Evolutionary conservation across 805 yeast genomes (phyloP).

Genomic region (Yueomyces sinensis): DNA sequence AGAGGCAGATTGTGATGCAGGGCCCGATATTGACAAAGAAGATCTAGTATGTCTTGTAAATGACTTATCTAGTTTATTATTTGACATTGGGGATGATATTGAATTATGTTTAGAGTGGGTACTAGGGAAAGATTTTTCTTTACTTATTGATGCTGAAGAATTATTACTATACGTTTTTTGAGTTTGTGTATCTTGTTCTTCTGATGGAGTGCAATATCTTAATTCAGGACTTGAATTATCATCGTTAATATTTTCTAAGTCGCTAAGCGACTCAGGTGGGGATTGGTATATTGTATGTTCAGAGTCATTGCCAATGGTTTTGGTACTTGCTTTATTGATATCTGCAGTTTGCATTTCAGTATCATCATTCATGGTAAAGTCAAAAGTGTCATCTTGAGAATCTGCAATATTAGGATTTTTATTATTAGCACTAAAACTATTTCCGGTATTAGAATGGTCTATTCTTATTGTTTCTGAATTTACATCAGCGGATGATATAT

Average conservation of each 20-base stretch:
- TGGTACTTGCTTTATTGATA: not conserved
- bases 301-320: too few relatives aligned
- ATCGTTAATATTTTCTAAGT: too few relatives aligned
- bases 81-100: not conserved
- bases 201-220: too few relatives aligned
- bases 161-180: not conserved
- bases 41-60: not conserved
- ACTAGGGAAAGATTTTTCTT: constrained; percentile 10
- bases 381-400: too few relatives aligned
- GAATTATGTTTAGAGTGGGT: not conserved
- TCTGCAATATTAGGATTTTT: too few relatives aligned
- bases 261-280: too few relatives aligned
- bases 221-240: too few relatives aligned
- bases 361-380: not conserved
- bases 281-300: too few relatives aligned
- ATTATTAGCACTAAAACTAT: not conserved
- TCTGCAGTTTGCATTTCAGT: not conserved
- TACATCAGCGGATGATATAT: constrained; percentile 6
- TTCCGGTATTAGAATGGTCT: not conserved
- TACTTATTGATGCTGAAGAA: constrained; percentile 10
- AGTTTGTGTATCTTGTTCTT: too few relatives aligned
- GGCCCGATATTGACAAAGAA: not conserved
- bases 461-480: not conserved
- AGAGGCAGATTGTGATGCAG: constrained; percentile 1
- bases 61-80: not conserved